A percentile compares a stretch with the other conserved stretches of the same genome.
Conservation (phyloP, 176 grass and related monocot genomes). For the Oryza nivara region DNA sequence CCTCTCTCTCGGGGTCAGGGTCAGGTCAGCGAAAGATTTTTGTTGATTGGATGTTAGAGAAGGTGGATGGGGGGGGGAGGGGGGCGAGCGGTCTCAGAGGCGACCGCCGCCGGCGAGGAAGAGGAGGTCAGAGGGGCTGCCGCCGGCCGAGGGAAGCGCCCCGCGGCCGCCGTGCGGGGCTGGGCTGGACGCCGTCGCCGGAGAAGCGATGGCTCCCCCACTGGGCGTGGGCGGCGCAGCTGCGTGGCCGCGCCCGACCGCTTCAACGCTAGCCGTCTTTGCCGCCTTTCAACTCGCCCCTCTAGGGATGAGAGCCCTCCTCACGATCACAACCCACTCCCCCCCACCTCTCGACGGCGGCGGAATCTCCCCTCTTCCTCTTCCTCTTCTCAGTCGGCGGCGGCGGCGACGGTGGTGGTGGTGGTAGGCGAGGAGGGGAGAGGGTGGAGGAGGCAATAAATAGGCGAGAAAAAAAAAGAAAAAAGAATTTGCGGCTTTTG, state of each 20-base stretch:
- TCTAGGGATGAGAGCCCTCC: no score
- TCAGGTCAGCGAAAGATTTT: background rate
- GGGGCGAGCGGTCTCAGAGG: conserved; percentile 1
- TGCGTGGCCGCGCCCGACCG: conserved; percentile 76
- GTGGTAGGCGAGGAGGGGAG: background rate
- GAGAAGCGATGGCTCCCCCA: conserved; percentile 37
- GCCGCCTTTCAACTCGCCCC: conserved; percentile 53
- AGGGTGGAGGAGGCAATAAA: conserved; percentile 27
- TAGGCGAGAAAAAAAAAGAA: background rate
- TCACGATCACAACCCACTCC: no score
- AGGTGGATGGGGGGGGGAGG: background rate
- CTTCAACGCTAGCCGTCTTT: conserved; percentile 92
- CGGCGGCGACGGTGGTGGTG: background rate
- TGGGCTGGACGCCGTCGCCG: conserved; percentile 45
- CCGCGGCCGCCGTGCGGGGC: conserved; percentile 94
- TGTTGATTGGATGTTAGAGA: background rate
- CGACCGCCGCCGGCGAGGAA: conserved; percentile 94
- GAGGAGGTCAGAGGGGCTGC: conserved; percentile 95
- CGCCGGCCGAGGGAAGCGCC: conserved; percentile 88
- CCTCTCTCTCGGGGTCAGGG: background rate
- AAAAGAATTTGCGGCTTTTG: background rate
- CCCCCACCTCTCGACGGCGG: no score
- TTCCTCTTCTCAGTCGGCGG: background rate
- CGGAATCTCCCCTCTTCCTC: no score
- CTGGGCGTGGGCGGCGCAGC: conserved; percentile 61